A percentile compares a stretch with the other conserved stretches of the same genome.
phyloP scores from a whole-genome alignment of 169 alveolate genomes.

The Theileria orientalis region DNA sequence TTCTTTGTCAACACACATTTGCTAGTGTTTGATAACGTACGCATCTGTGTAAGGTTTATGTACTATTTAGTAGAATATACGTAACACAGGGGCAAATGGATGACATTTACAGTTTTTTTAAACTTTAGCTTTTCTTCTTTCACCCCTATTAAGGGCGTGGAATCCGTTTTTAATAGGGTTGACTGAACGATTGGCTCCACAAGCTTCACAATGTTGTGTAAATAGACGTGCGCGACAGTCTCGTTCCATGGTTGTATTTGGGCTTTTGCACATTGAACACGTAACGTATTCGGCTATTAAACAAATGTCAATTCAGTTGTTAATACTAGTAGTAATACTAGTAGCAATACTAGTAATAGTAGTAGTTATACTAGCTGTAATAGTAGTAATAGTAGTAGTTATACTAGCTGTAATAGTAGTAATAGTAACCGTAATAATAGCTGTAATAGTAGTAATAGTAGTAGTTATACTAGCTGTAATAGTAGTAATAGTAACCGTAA shows the following conservation, averaged over 20 bases:
- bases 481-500: too few relatives aligned
- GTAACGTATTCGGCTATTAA: slow-evolving; percentile 89
- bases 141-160: slow-evolving; percentile 91
- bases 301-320: background rate
- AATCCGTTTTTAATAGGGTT: slow-evolving; percentile 90
- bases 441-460: too few relatives aligned
- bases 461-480: too few relatives aligned
- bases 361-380: too few relatives aligned
- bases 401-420: too few relatives aligned
- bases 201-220: slow-evolving; percentile 88
- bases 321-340: too few relatives aligned
- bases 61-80: background rate
- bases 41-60: background rate
- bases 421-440: too few relatives aligned
- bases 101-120: too few relatives aligned
- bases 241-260: slow-evolving; percentile 87
- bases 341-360: too few relatives aligned
- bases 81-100: too few relatives aligned
- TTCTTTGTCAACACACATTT: too few relatives aligned
- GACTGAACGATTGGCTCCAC: slow-evolving; percentile 93
- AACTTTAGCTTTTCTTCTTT: slow-evolving; percentile 87
- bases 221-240: slow-evolving; percentile 89
- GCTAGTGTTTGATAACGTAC: background rate
- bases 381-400: too few relatives aligned
- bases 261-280: slow-evolving; percentile 91